Evolutionary conservation across 805 yeast species (phyloP), one percentile per base, ranked within the genome.

Genomic region (Sugiyamaella marilandica): DNA sequence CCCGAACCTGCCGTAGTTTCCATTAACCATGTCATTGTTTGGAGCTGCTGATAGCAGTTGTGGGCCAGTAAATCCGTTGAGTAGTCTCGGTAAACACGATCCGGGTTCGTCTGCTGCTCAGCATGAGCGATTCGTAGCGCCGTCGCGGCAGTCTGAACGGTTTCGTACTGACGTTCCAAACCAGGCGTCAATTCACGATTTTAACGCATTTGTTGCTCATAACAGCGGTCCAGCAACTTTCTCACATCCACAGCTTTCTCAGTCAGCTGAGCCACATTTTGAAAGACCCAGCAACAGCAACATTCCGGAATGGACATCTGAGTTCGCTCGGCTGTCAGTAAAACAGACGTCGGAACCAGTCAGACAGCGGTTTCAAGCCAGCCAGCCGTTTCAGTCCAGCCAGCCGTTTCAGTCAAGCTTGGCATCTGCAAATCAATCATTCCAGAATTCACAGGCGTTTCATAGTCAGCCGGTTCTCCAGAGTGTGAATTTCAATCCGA

Each of bases 61-160:
- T 41, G 67, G 67, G 32, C 66, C 67, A 0, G 61, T 63, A 1
- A 62, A 60, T 45, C 62, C 68, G 5, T 56, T 64, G 24, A 65
- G 63, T 44, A 59, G 51, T 43, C 50, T 64, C 9, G 57, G 60
- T n/a, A 64, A 64, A 51, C 68, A 64, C 34, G 52, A 57, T 7
- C 37, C 50, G 5, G 54, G 55, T 5, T 56, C 60, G 32, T 33
- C 50, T 10, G 49, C 56, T 10, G 48, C 58, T 24, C 58, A 53
- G 37, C 51, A 57, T 11, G 62, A 58, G 33, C 55, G 62, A 47
- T 47, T 55, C 26, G 52, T 54, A 10, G 37, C 36, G 7, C 26
- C 41, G 24, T 16, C 33, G 10, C 21, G 29, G 14, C 35, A 16
- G 2, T 18, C 21, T 19, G 19, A 14, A 21, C 7, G 21, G 24